Evolutionary conservation across 352 stramenopile species (phyloP), one percentile per base, ranked within the genome.

Genomic region (Phytophthora hibernalis): DNA sequence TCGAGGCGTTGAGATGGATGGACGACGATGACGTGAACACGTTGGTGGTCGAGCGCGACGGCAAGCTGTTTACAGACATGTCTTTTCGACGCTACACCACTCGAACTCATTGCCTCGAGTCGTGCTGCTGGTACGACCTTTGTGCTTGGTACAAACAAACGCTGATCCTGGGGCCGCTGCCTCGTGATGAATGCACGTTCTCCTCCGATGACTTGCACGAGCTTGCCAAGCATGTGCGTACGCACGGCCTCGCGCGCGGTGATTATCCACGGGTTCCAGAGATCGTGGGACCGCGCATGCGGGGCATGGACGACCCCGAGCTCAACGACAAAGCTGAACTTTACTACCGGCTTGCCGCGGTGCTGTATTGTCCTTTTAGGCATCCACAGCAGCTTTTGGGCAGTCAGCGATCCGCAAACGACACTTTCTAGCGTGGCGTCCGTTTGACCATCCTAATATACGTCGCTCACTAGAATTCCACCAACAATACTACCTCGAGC

Each of bases 41-140:
- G n/a, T 45, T 47, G 0, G 50, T 77, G 3, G 51, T 72, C 0
- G 37, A 54, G 1, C 1, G 49, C n/a, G 48, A 47, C 30, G 21
- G 21, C 1, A 7, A 58, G 15, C 2, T 77, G 1, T 69, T 48
- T 30, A 57, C 58, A 0, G 31, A 72, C 22, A 76, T 58, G 5
- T 72, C 54, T 0, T 72, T 70, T n/a, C 11, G 31, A 0, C 53
- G 53, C n/a, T 77, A 72, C 33, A 51, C 59, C 1, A n/a, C 20
- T 1, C 42, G 63, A 0, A 54, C 62, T 3, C 1, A 7, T 7
- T 77, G 68, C 18, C 18, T 72, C 1, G 53, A 77, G 5, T 7
- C n/a, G 0, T 54, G 44, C 3, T 54, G 49, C 21, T 77, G 63
- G 58, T 77, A 72, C 16, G 63, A 77, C 15, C 72, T 58, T 28